Base-by-base conservation (phyloP, 2,329 filamentous ascomycete species). In the Sarocladiaceae sp. region DNA sequence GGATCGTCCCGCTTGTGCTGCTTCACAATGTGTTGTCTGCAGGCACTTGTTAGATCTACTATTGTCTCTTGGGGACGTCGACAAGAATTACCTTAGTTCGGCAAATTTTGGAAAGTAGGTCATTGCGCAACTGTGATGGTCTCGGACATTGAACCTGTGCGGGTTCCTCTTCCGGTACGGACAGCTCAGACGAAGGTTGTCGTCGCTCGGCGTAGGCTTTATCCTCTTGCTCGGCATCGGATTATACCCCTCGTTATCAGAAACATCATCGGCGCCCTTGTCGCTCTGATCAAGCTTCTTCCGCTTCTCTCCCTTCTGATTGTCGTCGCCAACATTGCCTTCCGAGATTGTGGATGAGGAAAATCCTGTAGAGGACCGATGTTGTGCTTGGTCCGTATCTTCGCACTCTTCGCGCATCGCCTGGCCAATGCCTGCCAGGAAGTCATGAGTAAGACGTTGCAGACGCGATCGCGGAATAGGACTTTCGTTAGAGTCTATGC, bases 91-190 rank as follows among this genome's bases (percentile, higher is more conserved):
- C 70, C 66, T 67, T 2, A 76, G 53, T 47, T 72, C 71, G 3
- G 67, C 62, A 47, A 74, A 69, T 5, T 72, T 72, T 6, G 64
- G 64, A 33, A 74, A 74, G 28, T 70, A 71, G 0, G 66, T 71
- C 64, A 71, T 71, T 15, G 72, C 71, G 54, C 73, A 76, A 18
- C 64, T 65, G 49, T 74, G 68, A 33, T 75, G 68, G 39, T 75
- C 72, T 3, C 73, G 64, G 39, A 76, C 69, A 31, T 76, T 75
- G 57, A 75, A 76, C 1, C 71, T 66, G 29, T 64, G 62, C 1
- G 73, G 71, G 37, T 76, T 75, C 12, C 72, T 64, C 57, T 73
- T 73, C 28, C 73, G 63, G 36, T 69, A 76, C 1, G 73, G 73
- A 52, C 73, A 76, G 50, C 71, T 72, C 4, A 72, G 56, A 2